Conservation (phyloP, 176 grass and related monocot species). For the Musa beccarii region DNA sequence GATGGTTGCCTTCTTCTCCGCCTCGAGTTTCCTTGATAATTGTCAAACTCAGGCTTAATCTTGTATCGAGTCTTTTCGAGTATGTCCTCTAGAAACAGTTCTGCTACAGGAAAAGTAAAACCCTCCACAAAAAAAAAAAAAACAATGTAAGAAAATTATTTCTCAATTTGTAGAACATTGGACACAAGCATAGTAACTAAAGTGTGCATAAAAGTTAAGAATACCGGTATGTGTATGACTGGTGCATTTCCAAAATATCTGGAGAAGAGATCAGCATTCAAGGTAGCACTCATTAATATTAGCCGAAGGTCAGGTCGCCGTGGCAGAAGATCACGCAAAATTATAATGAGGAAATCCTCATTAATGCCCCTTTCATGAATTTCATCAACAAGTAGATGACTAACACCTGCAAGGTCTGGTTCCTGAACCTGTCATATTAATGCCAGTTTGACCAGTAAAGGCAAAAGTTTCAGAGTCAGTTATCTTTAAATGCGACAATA, state of each 20-base stretch:
- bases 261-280: constrained; percentile 92
- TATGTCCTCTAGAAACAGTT: constrained; percentile 81
- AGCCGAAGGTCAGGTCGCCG: constrained; percentile 68
- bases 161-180: constrained; percentile 10
- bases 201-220: constrained; percentile 20
- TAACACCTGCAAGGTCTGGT: constrained; percentile 67
- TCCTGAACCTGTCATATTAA: constrained; percentile 59
- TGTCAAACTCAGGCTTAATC: constrained; percentile 66
- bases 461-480: not conserved
- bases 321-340: constrained; percentile 83
- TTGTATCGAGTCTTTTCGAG: constrained; percentile 70
- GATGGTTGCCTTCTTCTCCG: constrained; percentile 44
- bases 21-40: constrained; percentile 64
- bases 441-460: not conserved
- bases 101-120: constrained; percentile 78
- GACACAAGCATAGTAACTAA: not conserved
- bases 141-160: constrained; percentile 9
- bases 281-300: constrained; percentile 96
- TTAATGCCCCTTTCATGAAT: constrained; percentile 98
- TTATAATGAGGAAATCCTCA: constrained; percentile 99
- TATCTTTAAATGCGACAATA: not conserved
- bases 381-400: constrained; percentile 86
- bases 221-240: constrained; percentile 89
- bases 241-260: constrained; percentile 76
- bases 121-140: constrained; percentile 37